These are phyloP conservation scores for Solioccasus polychromus DNA, from an alignment of 768 basidiomycete species.

Conservation along the genomic window DNA sequence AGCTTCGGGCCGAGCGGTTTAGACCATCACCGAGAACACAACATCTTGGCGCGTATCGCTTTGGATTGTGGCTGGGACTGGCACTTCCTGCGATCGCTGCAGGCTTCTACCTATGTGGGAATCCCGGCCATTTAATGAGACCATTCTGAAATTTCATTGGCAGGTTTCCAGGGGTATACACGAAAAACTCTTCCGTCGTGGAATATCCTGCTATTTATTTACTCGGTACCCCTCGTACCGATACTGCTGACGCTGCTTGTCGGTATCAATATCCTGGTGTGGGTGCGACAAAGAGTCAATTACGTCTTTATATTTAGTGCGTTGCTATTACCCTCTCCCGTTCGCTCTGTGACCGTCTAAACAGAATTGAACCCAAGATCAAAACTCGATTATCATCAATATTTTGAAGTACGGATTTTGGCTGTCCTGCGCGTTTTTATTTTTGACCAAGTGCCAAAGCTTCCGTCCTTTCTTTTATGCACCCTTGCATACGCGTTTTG, in stretches of 20 bases:
- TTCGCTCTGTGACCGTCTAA: constrained; percentile 4
- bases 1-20: constrained; percentile 65
- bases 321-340: constrained; percentile 10
- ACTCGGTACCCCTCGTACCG: constrained; percentile 71
- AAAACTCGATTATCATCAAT: constrained; percentile 75
- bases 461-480: constrained; percentile 74
- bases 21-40: constrained; percentile 51
- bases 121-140: neutral
- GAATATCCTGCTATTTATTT: constrained; percentile 74
- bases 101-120: constrained; percentile 59
- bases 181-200: constrained; percentile 60
- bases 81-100: constrained; percentile 64
- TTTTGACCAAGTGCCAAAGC: constrained; percentile 39
- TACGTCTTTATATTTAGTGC: constrained; percentile 90
- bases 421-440: neutral
- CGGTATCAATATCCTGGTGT: constrained; percentile 80
- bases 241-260: constrained; percentile 73
- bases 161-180: constrained; percentile 57
- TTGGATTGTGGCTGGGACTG: constrained; percentile 70
- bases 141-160: neutral
- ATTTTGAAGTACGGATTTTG: constrained; percentile 51
- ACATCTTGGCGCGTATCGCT: constrained; percentile 70
- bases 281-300: constrained; percentile 77
- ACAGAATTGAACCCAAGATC: constrained; percentile 69
- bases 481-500: constrained; percentile 79